Base-by-base conservation (phyloP, 495 filamentous ascomycete genomes). In the Oleoguttula mirabilis region DNA sequence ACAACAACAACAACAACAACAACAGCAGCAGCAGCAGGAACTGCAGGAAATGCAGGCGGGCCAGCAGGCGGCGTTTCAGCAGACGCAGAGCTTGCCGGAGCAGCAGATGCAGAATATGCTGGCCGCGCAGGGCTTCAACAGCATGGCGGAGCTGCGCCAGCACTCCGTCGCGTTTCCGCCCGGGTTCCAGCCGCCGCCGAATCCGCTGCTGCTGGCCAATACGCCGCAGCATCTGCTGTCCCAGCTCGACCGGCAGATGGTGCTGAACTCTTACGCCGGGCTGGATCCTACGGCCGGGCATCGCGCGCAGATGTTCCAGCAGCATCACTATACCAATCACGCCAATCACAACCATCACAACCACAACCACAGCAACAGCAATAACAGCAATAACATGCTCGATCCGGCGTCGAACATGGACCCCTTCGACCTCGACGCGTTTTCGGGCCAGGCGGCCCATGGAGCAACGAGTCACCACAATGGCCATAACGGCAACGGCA, bases 161-260 rank as follows among this genome's bases (percentile, higher is more conserved):
- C 55, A 39, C 66, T 61, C 52, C 58, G 59, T 34, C 55, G 66
- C 21, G 43, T 63, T 15, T 56, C 67, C 46, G 64, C 64, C 39
- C 23, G 55, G 44, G 56, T 68, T 33, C 61, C 66, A 21, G 48
- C 64, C 24, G 58, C 68, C 49, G 61, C 69, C 47, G 50, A 70
- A 50, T 30, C 40, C 33, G 14, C 36, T 45, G 10, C 32, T 50
- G 8, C 10, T 34, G 16, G 28, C 68, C 7, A 55, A 10, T 2
- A 60, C 15, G 43, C 59, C 34, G 61, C 66, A 36, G 56, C 64
- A 14, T 22, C 23, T 39, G 17, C 33, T 52, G 34, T 71, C 72
- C 3, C 76, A 81, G 52, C 70, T 87, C 8, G 82, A 86, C 55
- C 72, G 81, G 0, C 82, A 85, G 51, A 75, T 87, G 36, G 79